Evolutionary conservation across 495 filamentous ascomycete genomes (phyloP), one percentile per base, ranked within the genome.

Genomic region (Aspergillus biplanus): DNA sequence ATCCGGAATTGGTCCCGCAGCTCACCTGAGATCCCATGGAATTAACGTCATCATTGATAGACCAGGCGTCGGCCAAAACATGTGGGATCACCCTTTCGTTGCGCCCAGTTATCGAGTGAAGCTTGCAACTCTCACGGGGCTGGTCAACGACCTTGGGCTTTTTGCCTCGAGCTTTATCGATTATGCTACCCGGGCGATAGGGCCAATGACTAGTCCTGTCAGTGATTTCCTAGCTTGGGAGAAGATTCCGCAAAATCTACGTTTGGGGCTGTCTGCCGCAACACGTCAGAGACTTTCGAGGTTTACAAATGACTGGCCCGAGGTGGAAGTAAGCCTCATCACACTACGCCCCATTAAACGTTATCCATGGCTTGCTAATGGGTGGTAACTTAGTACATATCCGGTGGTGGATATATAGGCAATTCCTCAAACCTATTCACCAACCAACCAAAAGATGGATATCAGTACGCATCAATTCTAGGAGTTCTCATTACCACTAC

Each of bases 271-370:
- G 15, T 73, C 68, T 5, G 18, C 49, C 1, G 37, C 59, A 48
- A 67, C 71, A 12, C 46, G 71, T 15, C n/a, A 56, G 0, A 70
- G 69, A 42, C 78, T 87, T 7, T 61, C 65, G 16, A 55, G 55
- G 44, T 83, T 82, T 54, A 78, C 85, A 0, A 11, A 58, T 0
- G 85, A 88, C 65, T 89, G 86, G 85, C 86, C 85, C 0, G 84
- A 87, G 27, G 63, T 86, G n/a, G 83, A 86, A 69, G 74, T 75
- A 64, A 52, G 59, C 35, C 13, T 35, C 32, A 15, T 3, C 1
- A 2, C 21, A 27, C 21, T 2, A 27, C 21, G 21, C 21, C 21
- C 2, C 21, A 27, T 27, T 1, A 27, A 27, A 27, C 15, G 32
- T 13, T 39, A 34, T 6, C 7, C 18, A n/a, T 21, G 11, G 11